A percentile compares a stretch with the other conserved stretches of the same genome.
Conservation (phyloP, 116 monocot genomes). For the Posidonia oceanica region DNA sequence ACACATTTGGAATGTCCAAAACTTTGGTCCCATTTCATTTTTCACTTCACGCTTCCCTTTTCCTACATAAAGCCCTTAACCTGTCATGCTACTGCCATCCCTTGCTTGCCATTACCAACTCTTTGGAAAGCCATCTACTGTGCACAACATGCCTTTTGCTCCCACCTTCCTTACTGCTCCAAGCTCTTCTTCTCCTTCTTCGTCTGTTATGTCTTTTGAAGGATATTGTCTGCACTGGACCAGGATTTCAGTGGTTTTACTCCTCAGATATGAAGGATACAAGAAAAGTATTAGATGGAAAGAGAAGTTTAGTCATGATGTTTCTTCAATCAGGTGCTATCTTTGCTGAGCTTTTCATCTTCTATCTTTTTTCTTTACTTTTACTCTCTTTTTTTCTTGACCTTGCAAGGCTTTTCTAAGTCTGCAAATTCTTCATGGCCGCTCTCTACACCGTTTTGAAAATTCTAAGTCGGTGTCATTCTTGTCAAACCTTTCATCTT, state of each 20-base stretch:
- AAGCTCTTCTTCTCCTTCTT: neutral
- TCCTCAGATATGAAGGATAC: slow-evolving; percentile 1
- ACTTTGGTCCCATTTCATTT: slow-evolving; percentile 1
- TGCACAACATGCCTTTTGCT: neutral
- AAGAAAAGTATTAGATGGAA: neutral
- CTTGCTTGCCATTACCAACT: neutral
- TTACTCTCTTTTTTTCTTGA: neutral
- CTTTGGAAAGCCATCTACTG: too few species aligned
- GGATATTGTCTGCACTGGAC: neutral
- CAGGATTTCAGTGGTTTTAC: neutral
- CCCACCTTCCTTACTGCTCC: neutral
- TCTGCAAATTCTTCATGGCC: neutral
- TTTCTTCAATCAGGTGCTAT: neutral
- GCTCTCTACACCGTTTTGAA: neutral
- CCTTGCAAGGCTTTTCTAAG: neutral
- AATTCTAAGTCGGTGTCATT: fast-evolving
- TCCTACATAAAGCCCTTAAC: slow-evolving; percentile 3
- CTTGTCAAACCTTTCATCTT: neutral
- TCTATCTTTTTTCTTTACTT: neutral
- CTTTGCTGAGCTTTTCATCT: neutral
- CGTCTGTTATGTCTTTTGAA: neutral
- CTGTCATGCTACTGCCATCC: neutral
- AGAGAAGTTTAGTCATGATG: neutral
- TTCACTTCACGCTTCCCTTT: neutral
- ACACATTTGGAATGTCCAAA: slow-evolving; percentile 17